phyloP scores from a whole-genome alignment of 768 basidiomycete genomes.

The Lentinula lateritia region DNA sequence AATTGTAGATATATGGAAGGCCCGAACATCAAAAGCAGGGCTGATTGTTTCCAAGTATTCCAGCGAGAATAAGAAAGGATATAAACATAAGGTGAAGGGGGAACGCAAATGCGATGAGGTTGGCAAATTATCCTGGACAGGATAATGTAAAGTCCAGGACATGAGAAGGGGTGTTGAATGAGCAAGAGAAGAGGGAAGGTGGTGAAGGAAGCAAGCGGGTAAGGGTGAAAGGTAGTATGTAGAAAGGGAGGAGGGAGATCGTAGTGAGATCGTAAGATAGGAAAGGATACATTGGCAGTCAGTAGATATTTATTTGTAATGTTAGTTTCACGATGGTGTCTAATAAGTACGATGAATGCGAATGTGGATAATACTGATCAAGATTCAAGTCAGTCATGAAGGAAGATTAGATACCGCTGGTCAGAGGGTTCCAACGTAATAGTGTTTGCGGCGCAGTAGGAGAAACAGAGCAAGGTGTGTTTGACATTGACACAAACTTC shows the following conservation, averaged over 20 bases:
- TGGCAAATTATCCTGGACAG: background rate
- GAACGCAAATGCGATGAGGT: background rate
- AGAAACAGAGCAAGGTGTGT: background rate
- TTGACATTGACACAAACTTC: background rate
- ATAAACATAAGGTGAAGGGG: conserved; percentile 5
- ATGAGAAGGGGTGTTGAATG: background rate
- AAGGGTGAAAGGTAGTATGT: background rate
- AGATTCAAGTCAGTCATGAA: background rate
- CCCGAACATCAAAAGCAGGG: too few relatives aligned
- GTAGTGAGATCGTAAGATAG: background rate
- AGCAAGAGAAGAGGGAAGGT: background rate
- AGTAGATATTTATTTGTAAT: conserved; percentile 3
- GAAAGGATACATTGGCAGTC: background rate
- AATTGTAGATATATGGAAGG: background rate
- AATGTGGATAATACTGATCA: background rate
- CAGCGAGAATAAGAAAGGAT: background rate
- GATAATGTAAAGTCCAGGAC: background rate
- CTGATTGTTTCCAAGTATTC: background rate
- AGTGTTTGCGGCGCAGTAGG: conserved; percentile 4
- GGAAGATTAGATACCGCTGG: background rate
- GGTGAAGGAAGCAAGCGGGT: background rate
- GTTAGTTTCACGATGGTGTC: conserved; percentile 15
- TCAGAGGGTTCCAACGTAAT: background rate
- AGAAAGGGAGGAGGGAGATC: background rate
- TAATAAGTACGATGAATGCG: conserved; percentile 22